Evolutionary conservation across 257 asterid species (phyloP).

Genomic region (Knoxia roxburghii): DNA sequence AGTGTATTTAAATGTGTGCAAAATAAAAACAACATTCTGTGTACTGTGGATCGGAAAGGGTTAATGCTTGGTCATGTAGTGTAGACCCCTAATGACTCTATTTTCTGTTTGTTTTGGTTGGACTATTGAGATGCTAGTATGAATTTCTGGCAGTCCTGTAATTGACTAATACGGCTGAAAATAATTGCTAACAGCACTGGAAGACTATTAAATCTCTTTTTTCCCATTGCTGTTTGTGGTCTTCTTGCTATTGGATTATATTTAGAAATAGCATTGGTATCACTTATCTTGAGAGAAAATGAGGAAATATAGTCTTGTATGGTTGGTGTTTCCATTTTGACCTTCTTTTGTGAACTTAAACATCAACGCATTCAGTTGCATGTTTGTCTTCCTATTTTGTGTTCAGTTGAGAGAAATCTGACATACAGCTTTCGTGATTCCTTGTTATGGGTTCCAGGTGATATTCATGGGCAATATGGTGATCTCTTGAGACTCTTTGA

Average conservation of each 20-base stretch:
- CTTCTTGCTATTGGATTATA: background rate
- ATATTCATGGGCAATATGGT: slow-evolving; percentile 70
- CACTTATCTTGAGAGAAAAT: background rate
- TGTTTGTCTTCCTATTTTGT: background rate
- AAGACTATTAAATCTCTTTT: background rate
- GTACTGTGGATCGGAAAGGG: no score
- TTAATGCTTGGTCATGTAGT: no score
- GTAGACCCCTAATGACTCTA: no score
- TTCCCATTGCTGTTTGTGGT: background rate
- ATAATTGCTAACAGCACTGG: background rate
- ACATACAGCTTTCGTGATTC: background rate
- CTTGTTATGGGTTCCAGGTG: slow-evolving; percentile 41
- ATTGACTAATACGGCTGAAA: background rate
- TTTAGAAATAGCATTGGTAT: background rate
- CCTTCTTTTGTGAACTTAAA: background rate
- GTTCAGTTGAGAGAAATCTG: background rate
- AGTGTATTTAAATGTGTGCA: no score
- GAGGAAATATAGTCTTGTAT: no score
- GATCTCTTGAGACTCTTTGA: slow-evolving; percentile 70
- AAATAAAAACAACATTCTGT: no score
- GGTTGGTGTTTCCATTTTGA: no score
- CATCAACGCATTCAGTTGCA: background rate
- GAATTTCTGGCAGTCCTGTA: background rate
- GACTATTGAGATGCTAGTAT: background rate
- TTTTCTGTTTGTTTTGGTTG: background rate